These are phyloP conservation scores for Colletotrichum trifolii DNA, from an alignment of 2,329 filamentous ascomycete genomes.

Conservation along the genomic window DNA sequence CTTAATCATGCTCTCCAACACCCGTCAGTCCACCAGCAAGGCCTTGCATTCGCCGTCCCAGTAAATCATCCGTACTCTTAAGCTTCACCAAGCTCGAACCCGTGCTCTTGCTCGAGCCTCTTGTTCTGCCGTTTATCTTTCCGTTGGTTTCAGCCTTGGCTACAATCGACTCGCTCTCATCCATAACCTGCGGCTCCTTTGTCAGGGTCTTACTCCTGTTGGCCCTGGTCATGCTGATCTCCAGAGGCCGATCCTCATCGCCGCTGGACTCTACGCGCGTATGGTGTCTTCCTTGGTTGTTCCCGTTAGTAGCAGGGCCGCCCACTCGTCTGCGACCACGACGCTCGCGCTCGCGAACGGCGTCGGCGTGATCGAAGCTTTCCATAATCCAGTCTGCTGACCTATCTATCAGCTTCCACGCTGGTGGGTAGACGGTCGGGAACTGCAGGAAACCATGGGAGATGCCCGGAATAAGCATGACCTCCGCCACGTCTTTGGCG, in stretches of 20 bases:
- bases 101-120: conserved; percentile 52
- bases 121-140: conserved; percentile 42
- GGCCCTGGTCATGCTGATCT: conserved; percentile 75
- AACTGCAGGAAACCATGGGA: conserved; percentile 96
- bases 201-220: conserved; percentile 39
- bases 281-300: conserved; percentile 41
- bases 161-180: conserved; percentile 36
- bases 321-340: conserved; percentile 24
- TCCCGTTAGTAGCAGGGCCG: conserved; percentile 24
- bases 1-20: conserved; percentile 50
- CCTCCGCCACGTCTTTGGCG: conserved; percentile 81
- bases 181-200: conserved; percentile 38
- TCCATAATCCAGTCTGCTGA: conserved; percentile 86
- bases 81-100: conserved; percentile 63
- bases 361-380: conserved; percentile 70
- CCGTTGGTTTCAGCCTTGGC: conserved; percentile 39
- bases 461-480: conserved; percentile 86
- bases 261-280: conserved; percentile 71
- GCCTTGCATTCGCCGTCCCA: conserved; percentile 68
- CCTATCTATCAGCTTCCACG: conserved; percentile 86
- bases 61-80: conserved; percentile 67
- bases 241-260: conserved; percentile 83
- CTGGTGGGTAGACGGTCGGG: conserved; percentile 86
- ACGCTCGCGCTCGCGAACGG: conserved; percentile 43
- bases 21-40: conserved; percentile 65